Percentiles rank a stretch among this genome's conserved stretches.
Evolutionary conservation across 2,329 filamentous ascomycete species (phyloP).

Genomic region (Cladosporium sphaerospermum): DNA sequence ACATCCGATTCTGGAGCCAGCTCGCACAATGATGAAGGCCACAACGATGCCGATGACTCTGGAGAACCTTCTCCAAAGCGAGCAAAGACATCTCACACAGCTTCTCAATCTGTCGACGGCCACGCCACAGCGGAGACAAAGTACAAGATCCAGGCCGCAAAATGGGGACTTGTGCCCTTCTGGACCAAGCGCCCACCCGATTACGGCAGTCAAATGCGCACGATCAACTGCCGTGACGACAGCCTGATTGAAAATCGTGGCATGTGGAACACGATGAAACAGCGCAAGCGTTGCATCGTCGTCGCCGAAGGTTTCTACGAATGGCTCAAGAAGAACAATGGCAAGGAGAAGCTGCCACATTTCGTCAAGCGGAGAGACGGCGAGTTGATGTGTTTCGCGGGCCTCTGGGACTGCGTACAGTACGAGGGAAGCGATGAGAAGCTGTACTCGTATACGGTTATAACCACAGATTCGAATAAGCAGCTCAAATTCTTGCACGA

Average conservation of each 20-base stretch:
- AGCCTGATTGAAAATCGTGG: conserved; percentile 68
- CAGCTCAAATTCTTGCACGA: conserved; percentile 84
- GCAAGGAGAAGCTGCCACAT: conserved; percentile 77
- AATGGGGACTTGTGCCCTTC: conserved; percentile 90
- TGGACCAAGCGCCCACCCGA: conserved; percentile 84
- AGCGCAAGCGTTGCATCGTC: conserved; percentile 78
- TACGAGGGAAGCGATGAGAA: conserved; percentile 68
- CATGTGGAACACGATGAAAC: conserved; percentile 92
- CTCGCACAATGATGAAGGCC: conserved; percentile 8
- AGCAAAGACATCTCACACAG: conserved; percentile 18
- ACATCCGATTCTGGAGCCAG: conserved; percentile 43
- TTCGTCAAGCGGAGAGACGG: conserved; percentile 78
- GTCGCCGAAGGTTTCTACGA: conserved; percentile 93
- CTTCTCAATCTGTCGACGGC: conserved; percentile 16
- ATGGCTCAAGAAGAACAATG: conserved; percentile 75
- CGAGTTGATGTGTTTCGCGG: conserved; percentile 79
- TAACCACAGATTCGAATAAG: conserved; percentile 81
- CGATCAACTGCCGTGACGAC: conserved; percentile 93
- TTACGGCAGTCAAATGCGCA: conserved; percentile 71
- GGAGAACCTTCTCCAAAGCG: conserved; percentile 22
- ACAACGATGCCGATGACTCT: conserved; percentile 16
- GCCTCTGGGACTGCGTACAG: conserved; percentile 81
- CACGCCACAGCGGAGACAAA: conserved; percentile 37
- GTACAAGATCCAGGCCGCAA: conserved; percentile 88
- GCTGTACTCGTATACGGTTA: conserved; percentile 84